phyloP scores from a whole-genome alignment of 352 stramenopile species.

The Phytopythium litorale region DNA sequence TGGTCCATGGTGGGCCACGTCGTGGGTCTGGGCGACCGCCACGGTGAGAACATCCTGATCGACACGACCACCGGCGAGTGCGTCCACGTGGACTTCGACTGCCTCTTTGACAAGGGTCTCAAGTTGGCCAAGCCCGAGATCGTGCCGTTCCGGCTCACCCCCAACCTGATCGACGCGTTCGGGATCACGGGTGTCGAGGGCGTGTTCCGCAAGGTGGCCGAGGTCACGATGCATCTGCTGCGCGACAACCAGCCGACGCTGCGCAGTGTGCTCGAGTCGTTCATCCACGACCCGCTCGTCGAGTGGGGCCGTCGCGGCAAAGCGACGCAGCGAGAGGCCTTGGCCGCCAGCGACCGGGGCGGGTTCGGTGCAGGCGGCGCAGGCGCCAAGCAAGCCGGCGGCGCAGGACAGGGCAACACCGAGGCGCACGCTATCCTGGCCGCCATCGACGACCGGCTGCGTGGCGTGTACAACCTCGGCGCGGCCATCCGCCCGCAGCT shows the following conservation, averaged over 20 bases:
- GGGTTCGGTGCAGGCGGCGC: not conserved
- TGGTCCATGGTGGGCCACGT: constrained; percentile 99
- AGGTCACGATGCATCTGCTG: constrained; percentile 91
- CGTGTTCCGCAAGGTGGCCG: constrained; percentile 90
- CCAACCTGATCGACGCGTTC: constrained; percentile 99
- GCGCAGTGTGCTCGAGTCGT: constrained; percentile 98
- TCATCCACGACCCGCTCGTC: constrained; percentile 97
- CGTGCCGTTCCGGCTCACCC: constrained; percentile 99
- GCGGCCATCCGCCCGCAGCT: constrained; percentile 73
- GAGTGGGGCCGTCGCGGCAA: constrained; percentile 87
- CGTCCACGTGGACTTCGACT: constrained; percentile 99
- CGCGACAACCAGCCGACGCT: constrained; percentile 97
- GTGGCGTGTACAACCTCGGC: constrained; percentile 90
- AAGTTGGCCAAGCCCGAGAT: constrained; percentile 96
- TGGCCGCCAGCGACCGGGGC: constrained; percentile 45
- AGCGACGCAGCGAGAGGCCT: constrained; percentile 39
- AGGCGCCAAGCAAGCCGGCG: not conserved
- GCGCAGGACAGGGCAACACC: constrained; percentile 48
- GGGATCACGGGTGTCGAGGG: constrained; percentile 96
- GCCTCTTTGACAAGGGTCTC: constrained; percentile 99
- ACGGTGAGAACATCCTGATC: constrained; percentile 99
- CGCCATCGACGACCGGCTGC: constrained; percentile 90
- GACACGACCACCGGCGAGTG: constrained; percentile 96
- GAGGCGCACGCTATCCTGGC: constrained; percentile 86
- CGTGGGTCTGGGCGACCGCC: constrained; percentile 91